phyloP scores from a whole-genome alignment of 805 yeast genomes.

The Starmerella khaoyaiensis region DNA sequence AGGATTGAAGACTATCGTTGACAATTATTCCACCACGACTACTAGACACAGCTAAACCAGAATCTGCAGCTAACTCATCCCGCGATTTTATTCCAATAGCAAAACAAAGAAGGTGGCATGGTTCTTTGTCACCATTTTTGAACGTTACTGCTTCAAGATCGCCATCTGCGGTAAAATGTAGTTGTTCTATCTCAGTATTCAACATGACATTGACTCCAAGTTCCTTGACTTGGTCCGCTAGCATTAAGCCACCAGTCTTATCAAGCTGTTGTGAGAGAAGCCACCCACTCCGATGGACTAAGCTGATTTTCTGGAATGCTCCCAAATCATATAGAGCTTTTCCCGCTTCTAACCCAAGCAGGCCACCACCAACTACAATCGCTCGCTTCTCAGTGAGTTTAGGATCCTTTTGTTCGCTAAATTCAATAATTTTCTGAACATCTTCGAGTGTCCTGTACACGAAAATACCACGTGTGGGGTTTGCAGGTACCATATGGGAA shows the following conservation, averaged over 20 bases:
- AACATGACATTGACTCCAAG: slow-evolving; percentile 42
- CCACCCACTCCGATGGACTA: slow-evolving; percentile 30
- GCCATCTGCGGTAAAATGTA: slow-evolving; percentile 27
- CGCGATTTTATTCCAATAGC: slow-evolving; percentile 31
- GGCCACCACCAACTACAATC: slow-evolving; percentile 88
- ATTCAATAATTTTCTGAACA: slow-evolving; percentile 25
- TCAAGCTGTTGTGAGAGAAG: slow-evolving; percentile 30
- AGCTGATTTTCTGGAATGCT: slow-evolving; percentile 24
- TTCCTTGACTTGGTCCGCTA: slow-evolving; percentile 37
- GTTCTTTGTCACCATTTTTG: slow-evolving; percentile 25
- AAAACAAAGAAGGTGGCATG: slow-evolving; percentile 28
- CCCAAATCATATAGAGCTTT: slow-evolving; percentile 29
- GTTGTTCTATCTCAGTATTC: slow-evolving; percentile 38
- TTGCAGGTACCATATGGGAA: slow-evolving; percentile 4
- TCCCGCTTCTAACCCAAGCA: slow-evolving; percentile 29
- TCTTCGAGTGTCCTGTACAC: slow-evolving; percentile 31
- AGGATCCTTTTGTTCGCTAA: slow-evolving; percentile 14
- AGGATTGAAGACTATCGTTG: slow-evolving; percentile 24
- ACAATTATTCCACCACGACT: slow-evolving; percentile 27
- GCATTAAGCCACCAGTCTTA: slow-evolving; percentile 28
- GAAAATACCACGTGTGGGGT: slow-evolving; percentile 21
- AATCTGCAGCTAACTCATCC: slow-evolving; percentile 26
- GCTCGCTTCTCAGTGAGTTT: slow-evolving; percentile 45
- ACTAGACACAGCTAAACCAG: slow-evolving; percentile 21
- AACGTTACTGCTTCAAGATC: slow-evolving; percentile 24